Evolutionary conservation across 352 stramenopile genomes (phyloP), one percentile per base, ranked within the genome.

Genomic region (Phytophthora cryptogea): DNA sequence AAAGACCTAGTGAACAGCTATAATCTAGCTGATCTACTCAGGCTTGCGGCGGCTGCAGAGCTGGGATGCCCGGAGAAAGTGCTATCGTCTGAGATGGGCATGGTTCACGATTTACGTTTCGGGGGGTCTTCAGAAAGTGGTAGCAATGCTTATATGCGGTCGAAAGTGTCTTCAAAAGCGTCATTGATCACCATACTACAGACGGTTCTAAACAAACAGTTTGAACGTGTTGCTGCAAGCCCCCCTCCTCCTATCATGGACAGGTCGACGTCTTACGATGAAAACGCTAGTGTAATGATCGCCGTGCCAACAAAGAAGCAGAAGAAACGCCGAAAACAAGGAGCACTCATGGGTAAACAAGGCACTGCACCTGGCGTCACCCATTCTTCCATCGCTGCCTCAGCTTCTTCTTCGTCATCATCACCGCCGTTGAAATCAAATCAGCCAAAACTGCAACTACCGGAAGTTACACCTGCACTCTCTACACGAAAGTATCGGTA

Each of bases 401-500:
- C 49, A 6, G 17, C 41, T 44, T 47, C 63, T 0, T 36, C 55
- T 17, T 33, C 28, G 4, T 49, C 42, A 5, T 14, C 27, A 17
- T 30, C 53, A 16, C 6, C 47, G 46, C 26, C 54, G 26, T 44
- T 27, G 37, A 72, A 60, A 36, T 30, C 65, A 14, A 44, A 43
- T 4, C 73, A 82, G 41, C 36, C 63, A 23, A 81, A 70, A 28
- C 32, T 79, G 17, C 48, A 65, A n/a, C 50, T 65, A 26, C 70
- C 64, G 9, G 70, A 78, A 37, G 49, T 67, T 3, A 62, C 62
- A 4, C 72, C 71, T 8, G 51, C 54, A 16, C 43, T 68, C 45
- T 69, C 65, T 6, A 60, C 66, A 5, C 60, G 70, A 6, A 88
- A 84, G 48, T 79, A 90, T 63, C 78, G 80, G 1, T 88, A 77